Percentiles rank a stretch among this genome's conserved stretches.
phyloP scores from a whole-genome alignment of 176 grass and related monocot species.

The Aegilops tauschii region DNA sequence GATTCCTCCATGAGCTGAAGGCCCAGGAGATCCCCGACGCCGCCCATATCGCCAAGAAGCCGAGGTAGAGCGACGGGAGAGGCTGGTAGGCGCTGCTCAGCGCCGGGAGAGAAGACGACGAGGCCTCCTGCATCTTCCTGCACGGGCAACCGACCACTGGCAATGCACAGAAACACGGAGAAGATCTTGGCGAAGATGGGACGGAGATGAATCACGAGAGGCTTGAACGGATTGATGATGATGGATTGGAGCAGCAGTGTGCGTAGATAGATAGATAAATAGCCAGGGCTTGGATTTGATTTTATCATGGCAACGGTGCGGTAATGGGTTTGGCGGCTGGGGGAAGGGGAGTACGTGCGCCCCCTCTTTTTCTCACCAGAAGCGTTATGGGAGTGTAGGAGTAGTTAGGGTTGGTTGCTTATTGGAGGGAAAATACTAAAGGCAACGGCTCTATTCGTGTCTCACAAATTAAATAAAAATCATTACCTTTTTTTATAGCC shows the following conservation, averaged over 20 bases:
- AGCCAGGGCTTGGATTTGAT: conserved; percentile 19
- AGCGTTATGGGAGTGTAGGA: conserved; percentile 57
- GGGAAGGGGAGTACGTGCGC: conserved; percentile 7
- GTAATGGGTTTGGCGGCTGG: conserved; percentile 30
- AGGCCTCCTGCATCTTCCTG: conserved; percentile 21
- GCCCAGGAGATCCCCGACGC: conserved; percentile 80
- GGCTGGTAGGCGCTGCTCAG: conserved; percentile 75
- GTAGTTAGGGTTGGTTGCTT: conserved; percentile 75
- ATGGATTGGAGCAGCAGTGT: conserved; percentile 12
- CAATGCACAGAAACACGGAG: background rate
- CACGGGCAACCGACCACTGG: background rate
- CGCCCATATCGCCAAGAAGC: conserved; percentile 81
- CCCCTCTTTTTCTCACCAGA: conserved; percentile 74
- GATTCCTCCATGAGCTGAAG: conserved; percentile 78
- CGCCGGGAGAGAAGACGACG: conserved; percentile 36
- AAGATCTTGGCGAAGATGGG: background rate
- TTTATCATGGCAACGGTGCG: conserved; percentile 10
- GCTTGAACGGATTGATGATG: background rate
- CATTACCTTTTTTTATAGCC: no score
- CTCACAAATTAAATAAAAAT: background rate
- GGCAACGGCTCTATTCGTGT: conserved; percentile 24
- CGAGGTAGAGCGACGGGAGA: conserved; percentile 78
- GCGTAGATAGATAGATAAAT: conserved; percentile 63
- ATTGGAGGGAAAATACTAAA: conserved; percentile 38
- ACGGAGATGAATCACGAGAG: background rate